These are phyloP conservation scores for Fusarium tanahbumbuense DNA, from an alignment of 2,329 filamentous ascomycete species.

Conservation along the genomic window DNA sequence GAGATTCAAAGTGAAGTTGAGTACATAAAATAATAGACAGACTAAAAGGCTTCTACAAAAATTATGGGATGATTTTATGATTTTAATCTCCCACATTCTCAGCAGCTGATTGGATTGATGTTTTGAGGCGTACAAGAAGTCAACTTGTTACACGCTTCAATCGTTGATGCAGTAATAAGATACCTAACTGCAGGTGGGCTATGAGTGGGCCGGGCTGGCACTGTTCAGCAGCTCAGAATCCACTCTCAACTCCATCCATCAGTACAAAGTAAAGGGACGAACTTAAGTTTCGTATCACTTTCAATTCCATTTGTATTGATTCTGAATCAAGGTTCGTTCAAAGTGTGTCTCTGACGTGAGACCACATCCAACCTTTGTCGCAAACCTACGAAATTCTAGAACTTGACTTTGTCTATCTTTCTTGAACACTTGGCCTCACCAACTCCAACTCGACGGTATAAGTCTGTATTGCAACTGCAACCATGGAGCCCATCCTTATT, in stretches of 20 bases:
- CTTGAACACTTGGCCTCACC: conserved; percentile 36
- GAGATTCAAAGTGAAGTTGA: not conserved
- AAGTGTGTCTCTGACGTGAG: not conserved
- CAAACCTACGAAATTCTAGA: not conserved
- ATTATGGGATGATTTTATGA: not conserved
- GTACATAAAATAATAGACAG: not conserved
- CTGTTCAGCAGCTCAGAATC: not conserved
- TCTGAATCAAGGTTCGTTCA: not conserved
- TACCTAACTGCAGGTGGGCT: not conserved
- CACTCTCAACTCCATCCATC: conserved; percentile 18
- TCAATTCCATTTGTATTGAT: not conserved
- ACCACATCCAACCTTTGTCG: not conserved
- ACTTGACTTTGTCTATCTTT: not conserved
- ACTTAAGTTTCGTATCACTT: not conserved
- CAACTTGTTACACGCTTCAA: not conserved
- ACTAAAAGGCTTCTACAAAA: not conserved
- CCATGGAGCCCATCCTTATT: conserved; percentile 6
- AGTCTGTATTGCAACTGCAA: not conserved
- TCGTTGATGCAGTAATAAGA: not conserved
- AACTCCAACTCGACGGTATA: not conserved
- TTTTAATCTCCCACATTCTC: not conserved
- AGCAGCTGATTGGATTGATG: not conserved
- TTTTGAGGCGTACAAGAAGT: not conserved
- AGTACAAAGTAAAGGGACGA: not conserved
- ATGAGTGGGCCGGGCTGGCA: not conserved